Conservation (phyloP, 345 rosid genomes). For the Sonneratia caseolaris region DNA sequence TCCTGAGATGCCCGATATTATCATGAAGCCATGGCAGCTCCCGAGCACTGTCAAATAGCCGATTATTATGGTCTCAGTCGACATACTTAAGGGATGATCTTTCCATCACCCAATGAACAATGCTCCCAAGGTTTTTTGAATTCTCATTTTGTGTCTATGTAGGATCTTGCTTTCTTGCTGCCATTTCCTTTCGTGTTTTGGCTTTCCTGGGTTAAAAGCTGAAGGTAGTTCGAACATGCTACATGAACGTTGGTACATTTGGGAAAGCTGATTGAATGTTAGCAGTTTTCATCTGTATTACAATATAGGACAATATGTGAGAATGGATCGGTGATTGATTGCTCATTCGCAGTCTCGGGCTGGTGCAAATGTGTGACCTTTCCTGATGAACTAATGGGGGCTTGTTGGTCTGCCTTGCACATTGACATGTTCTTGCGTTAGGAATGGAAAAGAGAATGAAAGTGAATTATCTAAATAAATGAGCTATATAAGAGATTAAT, state of each 20-base stretch:
- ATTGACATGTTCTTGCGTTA: not conserved
- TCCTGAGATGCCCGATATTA: conserved; percentile 56
- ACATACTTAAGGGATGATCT: conserved; percentile 30
- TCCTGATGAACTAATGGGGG: not conserved
- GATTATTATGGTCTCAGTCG: conserved; percentile 32
- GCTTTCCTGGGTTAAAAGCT: not conserved
- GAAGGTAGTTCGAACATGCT: not conserved
- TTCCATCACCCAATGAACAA: not conserved
- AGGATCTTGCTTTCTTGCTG: not conserved
- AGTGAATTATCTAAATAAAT: not conserved
- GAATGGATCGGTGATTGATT: not conserved
- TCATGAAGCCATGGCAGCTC: conserved; percentile 54
- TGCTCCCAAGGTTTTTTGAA: not conserved
- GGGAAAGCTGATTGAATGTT: not conserved
- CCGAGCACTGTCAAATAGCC: conserved; percentile 42
- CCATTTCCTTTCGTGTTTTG: not conserved
- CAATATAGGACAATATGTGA: not conserved
- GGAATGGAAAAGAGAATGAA: not conserved
- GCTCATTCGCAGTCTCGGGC: not conserved
- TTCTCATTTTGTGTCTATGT: not conserved
- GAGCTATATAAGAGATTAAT: too few relatives aligned
- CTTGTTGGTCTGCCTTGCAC: too few relatives aligned
- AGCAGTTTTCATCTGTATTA: not conserved
- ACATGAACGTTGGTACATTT: not conserved
- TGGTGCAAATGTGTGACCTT: not conserved